Evolutionary conservation across 371 early-diverging fungal species (phyloP).

Genomic region (Nosema bombycis): DNA sequence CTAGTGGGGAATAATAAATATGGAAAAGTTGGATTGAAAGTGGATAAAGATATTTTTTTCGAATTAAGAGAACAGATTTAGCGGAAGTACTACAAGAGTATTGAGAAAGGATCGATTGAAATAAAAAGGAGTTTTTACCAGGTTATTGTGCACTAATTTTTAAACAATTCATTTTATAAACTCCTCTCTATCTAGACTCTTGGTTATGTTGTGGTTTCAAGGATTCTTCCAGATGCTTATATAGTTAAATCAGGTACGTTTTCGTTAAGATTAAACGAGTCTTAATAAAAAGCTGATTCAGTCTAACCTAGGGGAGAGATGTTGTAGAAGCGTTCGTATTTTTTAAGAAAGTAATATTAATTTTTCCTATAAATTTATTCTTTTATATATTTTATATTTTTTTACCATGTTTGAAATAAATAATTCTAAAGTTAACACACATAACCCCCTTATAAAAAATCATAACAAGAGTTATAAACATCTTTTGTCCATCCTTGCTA

Average conservation of each 20-base stretch:
- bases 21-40: not conserved
- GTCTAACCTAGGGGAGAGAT: not conserved
- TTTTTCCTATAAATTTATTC: no score
- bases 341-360: no score
- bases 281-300: not conserved
- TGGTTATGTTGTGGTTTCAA: not conserved
- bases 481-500: no score
- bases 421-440: no score
- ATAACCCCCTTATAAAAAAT: no score
- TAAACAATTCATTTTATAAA: not conserved
- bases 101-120: not conserved
- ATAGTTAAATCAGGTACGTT: not conserved
- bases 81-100: not conserved
- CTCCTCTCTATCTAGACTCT: not conserved
- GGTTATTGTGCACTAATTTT: not conserved
- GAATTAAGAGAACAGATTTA: not conserved
- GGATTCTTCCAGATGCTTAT: not conserved
- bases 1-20: not conserved
- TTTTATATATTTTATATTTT: no score
- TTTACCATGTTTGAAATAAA: no score
- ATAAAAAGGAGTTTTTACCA: not conserved
- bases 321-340: no score
- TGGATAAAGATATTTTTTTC: not conserved
- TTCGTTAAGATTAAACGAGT: not conserved
- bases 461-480: no score